Evolutionary conservation across 176 grass and related monocot genomes (phyloP).

Genomic region (Calamus simplicifolius): DNA sequence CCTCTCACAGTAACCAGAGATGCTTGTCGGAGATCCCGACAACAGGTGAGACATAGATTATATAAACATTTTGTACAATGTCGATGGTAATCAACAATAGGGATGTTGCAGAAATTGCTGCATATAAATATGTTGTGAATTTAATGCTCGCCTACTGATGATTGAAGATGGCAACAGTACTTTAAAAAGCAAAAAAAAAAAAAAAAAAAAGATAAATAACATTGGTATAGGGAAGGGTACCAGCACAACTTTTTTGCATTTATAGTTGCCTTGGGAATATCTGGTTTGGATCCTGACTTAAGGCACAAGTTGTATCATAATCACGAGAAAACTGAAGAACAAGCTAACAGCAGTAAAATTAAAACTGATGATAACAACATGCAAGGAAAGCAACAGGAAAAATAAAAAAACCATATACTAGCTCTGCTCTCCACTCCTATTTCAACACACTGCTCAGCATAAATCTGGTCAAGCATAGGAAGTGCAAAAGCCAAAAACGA

Average conservation of each 20-base stretch:
- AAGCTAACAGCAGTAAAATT: not conserved
- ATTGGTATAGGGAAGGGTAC: constrained; percentile 31
- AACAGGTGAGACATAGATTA: constrained; percentile 86
- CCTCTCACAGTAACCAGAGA: constrained; percentile 25
- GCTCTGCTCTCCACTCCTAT: constrained; percentile 88
- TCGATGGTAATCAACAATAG: constrained; percentile 87
- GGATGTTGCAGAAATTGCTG: constrained; percentile 91
- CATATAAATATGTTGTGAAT: constrained; percentile 19
- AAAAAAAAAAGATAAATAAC: constrained; percentile 3
- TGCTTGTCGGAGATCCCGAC: constrained; percentile 60
- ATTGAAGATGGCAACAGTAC: not conserved
- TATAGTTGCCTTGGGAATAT: constrained; percentile 76
- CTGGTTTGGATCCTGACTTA: constrained; percentile 53
- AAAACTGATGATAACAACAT: not conserved
- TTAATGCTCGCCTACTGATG: not conserved
- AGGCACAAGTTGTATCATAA: constrained; percentile 1
- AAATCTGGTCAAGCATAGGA: constrained; percentile 78
- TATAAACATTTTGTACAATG: constrained; percentile 77
- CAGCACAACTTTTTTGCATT: constrained; percentile 87
- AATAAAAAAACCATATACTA: constrained; percentile 49
- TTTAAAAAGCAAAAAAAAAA: constrained; percentile 14
- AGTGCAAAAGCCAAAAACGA: constrained; percentile 74
- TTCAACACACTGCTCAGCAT: constrained; percentile 76
- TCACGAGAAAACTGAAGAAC: not conserved
- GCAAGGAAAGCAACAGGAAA: constrained; percentile 5